Evolutionary conservation across 805 yeast genomes (phyloP).

Genomic region (Candida pseudofarinosa): DNA sequence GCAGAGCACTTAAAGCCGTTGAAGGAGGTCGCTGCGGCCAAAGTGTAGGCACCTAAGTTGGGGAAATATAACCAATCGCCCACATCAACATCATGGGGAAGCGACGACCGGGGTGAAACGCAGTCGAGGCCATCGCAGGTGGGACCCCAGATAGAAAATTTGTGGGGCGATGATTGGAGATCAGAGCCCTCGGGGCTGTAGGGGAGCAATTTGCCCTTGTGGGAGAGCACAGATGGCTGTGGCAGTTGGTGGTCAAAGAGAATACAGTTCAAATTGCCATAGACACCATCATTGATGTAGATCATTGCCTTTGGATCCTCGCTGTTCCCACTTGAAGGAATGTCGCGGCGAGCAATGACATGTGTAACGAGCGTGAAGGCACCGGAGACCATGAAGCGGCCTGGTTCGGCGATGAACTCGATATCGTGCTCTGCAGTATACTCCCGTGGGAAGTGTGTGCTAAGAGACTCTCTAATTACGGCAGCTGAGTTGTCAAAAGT

Average conservation of each 20-base stretch:
- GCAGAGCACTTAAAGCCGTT: conserved; percentile 75
- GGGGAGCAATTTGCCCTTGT: conserved; percentile 40
- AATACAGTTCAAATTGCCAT: conserved; percentile 93
- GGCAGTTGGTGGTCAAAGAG: conserved; percentile 89
- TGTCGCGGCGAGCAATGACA: conserved; percentile 77
- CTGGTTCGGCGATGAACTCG: conserved; percentile 84
- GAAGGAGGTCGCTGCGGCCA: conserved; percentile 87
- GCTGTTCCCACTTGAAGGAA: conserved; percentile 13
- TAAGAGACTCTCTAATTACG: conserved; percentile 54
- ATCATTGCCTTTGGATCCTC: conserved; percentile 54
- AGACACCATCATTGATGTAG: conserved; percentile 91
- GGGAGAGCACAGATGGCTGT: conserved; percentile 59
- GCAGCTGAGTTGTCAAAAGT: conserved; percentile 57
- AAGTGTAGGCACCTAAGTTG: conserved; percentile 86
- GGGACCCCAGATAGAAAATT: conserved; percentile 92
- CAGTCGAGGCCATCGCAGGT: conserved; percentile 97
- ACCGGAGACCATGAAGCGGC: conserved; percentile 80
- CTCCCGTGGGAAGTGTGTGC: conserved; percentile 52
- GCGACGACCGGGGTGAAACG: conserved; percentile 48
- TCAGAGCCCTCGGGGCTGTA: conserved; percentile 14
- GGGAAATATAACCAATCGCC: conserved; percentile 94
- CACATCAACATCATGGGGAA: conserved; percentile 60
- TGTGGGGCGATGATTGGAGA: conserved; percentile 14
- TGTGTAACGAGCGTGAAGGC: conserved; percentile 83
- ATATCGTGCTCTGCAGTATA: conserved; percentile 22